A percentile compares a stretch with the other conserved stretches of the same genome.
Conservation (phyloP, 116 monocot genomes). For the Cymodocea nodosa region DNA sequence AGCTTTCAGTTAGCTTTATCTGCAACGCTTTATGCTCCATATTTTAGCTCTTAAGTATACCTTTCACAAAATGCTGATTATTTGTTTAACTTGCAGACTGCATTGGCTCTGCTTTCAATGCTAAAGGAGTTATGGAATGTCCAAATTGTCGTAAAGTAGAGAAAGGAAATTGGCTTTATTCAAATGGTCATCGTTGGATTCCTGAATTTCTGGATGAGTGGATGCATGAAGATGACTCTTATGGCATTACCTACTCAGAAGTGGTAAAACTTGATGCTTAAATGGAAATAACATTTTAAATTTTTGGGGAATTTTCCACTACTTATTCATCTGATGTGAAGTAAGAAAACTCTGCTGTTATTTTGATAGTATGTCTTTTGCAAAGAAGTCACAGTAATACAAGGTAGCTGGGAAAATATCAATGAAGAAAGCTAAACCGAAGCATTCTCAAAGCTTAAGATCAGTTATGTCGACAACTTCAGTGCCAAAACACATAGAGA, state of each 20-base stretch:
- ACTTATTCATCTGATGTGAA: too few species aligned
- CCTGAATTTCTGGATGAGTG: constrained; percentile 59
- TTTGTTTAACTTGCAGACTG: constrained; percentile 51
- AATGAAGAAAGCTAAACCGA: too few species aligned
- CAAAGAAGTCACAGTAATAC: too few species aligned
- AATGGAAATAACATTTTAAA: too few species aligned
- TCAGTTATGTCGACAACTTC: too few species aligned
- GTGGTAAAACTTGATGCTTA: neutral
- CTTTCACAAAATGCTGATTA: neutral
- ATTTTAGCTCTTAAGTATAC: neutral
- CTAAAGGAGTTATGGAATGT: constrained; percentile 87
- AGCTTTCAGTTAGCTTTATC: too few species aligned
- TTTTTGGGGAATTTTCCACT: too few species aligned
- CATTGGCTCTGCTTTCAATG: constrained; percentile 97
- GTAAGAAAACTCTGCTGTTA: too few species aligned
- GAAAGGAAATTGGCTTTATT: constrained; percentile 84
- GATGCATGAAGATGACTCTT: constrained; percentile 66
- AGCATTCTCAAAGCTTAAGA: too few species aligned
- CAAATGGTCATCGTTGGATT: constrained; percentile 34
- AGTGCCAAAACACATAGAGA: too few species aligned
- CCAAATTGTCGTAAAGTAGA: constrained; percentile 90
- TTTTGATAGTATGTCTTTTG: too few species aligned
- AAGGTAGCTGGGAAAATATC: too few species aligned
- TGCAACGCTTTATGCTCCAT: neutral
- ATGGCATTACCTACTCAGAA: constrained; percentile 14